phyloP scores from a whole-genome alignment of 345 rosid genomes.

The Brassica nigra region DNA sequence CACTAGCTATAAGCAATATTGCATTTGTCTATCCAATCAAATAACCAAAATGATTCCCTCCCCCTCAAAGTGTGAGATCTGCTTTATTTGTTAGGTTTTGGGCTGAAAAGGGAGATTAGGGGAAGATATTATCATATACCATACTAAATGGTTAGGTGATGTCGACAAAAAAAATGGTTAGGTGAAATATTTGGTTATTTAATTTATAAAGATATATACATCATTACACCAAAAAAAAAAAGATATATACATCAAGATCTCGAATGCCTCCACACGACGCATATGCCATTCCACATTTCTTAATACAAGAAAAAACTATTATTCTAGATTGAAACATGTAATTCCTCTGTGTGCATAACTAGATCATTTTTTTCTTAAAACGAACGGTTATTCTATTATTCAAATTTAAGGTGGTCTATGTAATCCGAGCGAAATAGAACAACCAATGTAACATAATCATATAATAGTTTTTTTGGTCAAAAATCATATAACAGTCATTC shows the following conservation, averaged over 20 bases:
- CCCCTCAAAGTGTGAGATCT: neutral
- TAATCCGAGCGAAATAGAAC: too few relatives aligned
- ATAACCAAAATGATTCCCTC: too few relatives aligned
- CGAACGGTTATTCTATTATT: too few relatives aligned
- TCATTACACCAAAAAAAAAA: too few relatives aligned
- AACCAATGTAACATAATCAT: too few relatives aligned
- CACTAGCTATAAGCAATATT: too few relatives aligned
- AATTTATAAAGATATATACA: neutral
- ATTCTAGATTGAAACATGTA: neutral
- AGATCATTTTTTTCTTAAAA: neutral
- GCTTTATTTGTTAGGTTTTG: constrained; percentile 1
- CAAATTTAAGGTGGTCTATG: too few relatives aligned
- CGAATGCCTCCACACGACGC: neutral
- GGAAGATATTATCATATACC: neutral
- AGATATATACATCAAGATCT: neutral
- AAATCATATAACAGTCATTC: neutral
- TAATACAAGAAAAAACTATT: neutral
- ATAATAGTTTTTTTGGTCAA: too few relatives aligned
- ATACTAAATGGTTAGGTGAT: neutral
- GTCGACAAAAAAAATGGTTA: neutral
- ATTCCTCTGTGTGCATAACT: neutral
- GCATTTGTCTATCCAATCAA: too few relatives aligned
- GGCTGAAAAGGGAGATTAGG: constrained; percentile 1
- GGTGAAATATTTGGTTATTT: neutral
- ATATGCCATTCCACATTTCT: neutral